Evolutionary conservation across 768 basidiomycete species (phyloP).

Genomic region (Lyophyllum shimeji): DNA sequence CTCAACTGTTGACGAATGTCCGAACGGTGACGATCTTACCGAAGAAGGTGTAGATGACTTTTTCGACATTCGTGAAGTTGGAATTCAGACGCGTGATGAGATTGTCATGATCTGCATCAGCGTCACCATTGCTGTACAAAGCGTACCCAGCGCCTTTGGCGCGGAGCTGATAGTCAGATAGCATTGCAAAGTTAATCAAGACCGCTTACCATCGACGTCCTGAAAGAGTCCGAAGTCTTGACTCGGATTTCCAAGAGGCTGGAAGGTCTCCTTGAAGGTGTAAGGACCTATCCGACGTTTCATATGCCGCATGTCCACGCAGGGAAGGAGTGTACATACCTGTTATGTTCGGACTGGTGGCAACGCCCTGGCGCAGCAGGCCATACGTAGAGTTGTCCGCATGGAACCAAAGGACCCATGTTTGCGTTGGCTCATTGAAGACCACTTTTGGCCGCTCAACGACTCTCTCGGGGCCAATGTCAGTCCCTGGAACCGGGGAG

Average conservation of each 20-base stretch:
- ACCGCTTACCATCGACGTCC: constrained; percentile 17
- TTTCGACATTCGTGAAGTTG: constrained; percentile 23
- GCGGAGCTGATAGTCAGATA: neutral
- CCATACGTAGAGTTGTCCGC: constrained; percentile 28
- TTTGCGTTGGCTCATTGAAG: constrained; percentile 20
- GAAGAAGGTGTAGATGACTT: constrained; percentile 24
- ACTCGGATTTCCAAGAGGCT: constrained; percentile 20
- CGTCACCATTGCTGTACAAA: constrained; percentile 25
- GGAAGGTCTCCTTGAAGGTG: constrained; percentile 20
- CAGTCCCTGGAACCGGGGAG: constrained; percentile 24
- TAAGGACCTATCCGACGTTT: constrained; percentile 18
- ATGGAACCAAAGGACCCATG: constrained; percentile 30
- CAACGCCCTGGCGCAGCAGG: constrained; percentile 24
- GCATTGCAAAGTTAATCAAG: too few relatives aligned
- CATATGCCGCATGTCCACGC: neutral
- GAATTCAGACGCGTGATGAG: constrained; percentile 21
- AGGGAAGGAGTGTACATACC: constrained; percentile 11
- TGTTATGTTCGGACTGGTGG: constrained; percentile 26
- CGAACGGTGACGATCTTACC: constrained; percentile 9
- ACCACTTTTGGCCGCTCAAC: constrained; percentile 26
- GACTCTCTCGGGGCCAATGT: constrained; percentile 24
- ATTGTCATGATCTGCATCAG: constrained; percentile 22
- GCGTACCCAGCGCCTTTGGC: constrained; percentile 19
- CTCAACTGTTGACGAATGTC: neutral
- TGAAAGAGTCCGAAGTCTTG: constrained; percentile 25